Percentiles rank a stretch among this genome's conserved stretches.
phyloP scores from a whole-genome alignment of 1,284 basidiomycete genomes.

The Fomitopsis schrenkii region DNA sequence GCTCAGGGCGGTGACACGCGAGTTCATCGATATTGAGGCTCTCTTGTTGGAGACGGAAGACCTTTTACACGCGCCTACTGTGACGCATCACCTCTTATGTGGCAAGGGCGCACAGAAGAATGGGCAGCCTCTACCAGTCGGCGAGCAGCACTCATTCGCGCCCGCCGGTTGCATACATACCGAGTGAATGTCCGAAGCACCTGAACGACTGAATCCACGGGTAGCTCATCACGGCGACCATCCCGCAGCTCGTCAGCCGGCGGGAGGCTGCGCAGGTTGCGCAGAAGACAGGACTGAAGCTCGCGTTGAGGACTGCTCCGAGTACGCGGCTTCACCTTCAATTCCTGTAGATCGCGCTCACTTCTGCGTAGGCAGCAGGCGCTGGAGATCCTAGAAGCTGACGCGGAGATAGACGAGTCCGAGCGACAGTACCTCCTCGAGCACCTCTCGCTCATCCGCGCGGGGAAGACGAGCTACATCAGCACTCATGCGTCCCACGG shows the following conservation, averaged over 20 bases:
- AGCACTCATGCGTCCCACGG: conserved; percentile 16
- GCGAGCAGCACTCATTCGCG: too few relatives aligned
- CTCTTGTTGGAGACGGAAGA: conserved; percentile 19
- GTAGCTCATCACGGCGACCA: conserved; percentile 17
- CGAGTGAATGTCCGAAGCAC: conserved; percentile 18
- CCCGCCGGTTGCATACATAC: background rate
- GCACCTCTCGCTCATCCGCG: conserved; percentile 23
- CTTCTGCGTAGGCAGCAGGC: background rate
- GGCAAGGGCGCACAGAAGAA: too few relatives aligned
- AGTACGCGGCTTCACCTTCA: background rate
- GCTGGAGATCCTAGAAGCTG: background rate
- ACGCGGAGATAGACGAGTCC: background rate
- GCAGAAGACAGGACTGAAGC: conserved; percentile 13
- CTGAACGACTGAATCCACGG: conserved; percentile 18
- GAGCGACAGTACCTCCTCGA: conserved; percentile 21
- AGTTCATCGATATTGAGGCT: conserved; percentile 22
- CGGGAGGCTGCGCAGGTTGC: background rate
- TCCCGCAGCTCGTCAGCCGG: background rate
- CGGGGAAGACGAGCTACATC: conserved; percentile 23
- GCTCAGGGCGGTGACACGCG: conserved; percentile 12
- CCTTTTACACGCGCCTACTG: conserved; percentile 12
- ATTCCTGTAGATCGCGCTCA: too few relatives aligned
- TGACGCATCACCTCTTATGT: too few relatives aligned
- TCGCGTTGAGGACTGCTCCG: background rate
- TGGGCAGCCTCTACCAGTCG: too few relatives aligned